Evolutionary conservation across 192 early-diverging fungal genomes (phyloP).

Genomic region (Spizellomyces sp.): DNA sequence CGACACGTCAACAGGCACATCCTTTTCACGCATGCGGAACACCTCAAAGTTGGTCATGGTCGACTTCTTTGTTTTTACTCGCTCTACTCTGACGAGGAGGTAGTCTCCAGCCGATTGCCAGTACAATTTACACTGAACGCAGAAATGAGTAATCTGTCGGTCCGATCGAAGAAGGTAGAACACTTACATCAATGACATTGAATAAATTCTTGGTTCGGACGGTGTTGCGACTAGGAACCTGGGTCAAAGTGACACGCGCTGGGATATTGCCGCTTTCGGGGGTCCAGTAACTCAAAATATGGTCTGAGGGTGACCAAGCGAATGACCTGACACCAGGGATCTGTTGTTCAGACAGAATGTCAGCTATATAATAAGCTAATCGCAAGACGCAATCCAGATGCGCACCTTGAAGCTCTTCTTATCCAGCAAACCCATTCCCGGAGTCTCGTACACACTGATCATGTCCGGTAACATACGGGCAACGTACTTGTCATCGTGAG

Average conservation of each 20-base stretch:
- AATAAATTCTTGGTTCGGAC: constrained; percentile 98
- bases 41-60: constrained; percentile 91
- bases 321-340: constrained; percentile 55
- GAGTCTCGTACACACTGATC: constrained; percentile 92
- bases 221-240: constrained; percentile 81
- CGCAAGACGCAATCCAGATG: not conserved
- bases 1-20: constrained; percentile 94
- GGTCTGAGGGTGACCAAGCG: constrained; percentile 58
- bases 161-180: no score
- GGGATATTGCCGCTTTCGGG: constrained; percentile 87
- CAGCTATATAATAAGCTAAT: not conserved
- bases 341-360: constrained; percentile 4
- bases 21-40: constrained; percentile 88
- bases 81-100: constrained; percentile 90
- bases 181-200: constrained; percentile 74
- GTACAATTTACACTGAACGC: constrained; percentile 69
- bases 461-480: constrained; percentile 74
- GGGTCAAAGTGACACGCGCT: constrained; percentile 90
- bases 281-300: constrained; percentile 92
- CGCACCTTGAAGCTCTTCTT: constrained; percentile 89
- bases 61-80: constrained; percentile 90
- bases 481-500: constrained; percentile 91
- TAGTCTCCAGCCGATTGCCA: constrained; percentile 92
- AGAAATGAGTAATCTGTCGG: no score
- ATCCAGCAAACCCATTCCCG: constrained; percentile 88